These are phyloP conservation scores for Prunus campanulata DNA, from an alignment of 306 rosid genomes.

Conservation along the genomic window DNA sequence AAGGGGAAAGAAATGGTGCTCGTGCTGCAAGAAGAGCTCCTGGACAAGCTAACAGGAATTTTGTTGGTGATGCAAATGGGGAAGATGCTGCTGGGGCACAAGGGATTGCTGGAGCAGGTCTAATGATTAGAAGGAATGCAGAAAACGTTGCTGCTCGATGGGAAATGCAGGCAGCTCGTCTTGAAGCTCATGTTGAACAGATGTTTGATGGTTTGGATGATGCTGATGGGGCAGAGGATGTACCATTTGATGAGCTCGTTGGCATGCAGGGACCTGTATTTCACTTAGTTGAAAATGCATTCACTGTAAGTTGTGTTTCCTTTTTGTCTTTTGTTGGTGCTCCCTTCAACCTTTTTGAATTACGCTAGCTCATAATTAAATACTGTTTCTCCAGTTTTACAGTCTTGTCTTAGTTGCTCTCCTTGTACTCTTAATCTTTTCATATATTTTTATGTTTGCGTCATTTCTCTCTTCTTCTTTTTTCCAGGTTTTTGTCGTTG, in stretches of 20 bases:
- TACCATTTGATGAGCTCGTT: constrained; percentile 98
- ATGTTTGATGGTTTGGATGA: constrained; percentile 98
- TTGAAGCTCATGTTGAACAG: constrained; percentile 98
- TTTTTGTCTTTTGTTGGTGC: neutral
- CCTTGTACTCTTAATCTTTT: neutral
- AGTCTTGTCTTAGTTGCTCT: neutral
- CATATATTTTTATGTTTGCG: neutral
- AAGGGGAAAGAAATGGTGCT: constrained; percentile 90
- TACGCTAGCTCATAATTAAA: neutral
- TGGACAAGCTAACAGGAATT: constrained; percentile 80
- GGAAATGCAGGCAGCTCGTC: constrained; percentile 99
- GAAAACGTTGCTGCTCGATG: constrained; percentile 97
- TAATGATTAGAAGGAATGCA: constrained; percentile 84
- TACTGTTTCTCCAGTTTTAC: neutral
- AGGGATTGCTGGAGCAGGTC: constrained; percentile 92
- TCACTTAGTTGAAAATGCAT: constrained; percentile 98
- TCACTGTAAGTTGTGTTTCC: constrained; percentile 64
- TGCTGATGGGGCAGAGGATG: constrained; percentile 99
- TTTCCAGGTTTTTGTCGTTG: neutral
- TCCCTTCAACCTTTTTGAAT: neutral
- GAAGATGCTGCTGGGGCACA: constrained; percentile 91
- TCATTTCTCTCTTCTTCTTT: neutral
- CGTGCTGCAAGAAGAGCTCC: constrained; percentile 89
- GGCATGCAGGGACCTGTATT: constrained; percentile 99
- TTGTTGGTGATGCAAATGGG: constrained; percentile 69